Conservation (phyloP, 495 filamentous ascomycete genomes). For the Penicillium pulvis region DNA sequence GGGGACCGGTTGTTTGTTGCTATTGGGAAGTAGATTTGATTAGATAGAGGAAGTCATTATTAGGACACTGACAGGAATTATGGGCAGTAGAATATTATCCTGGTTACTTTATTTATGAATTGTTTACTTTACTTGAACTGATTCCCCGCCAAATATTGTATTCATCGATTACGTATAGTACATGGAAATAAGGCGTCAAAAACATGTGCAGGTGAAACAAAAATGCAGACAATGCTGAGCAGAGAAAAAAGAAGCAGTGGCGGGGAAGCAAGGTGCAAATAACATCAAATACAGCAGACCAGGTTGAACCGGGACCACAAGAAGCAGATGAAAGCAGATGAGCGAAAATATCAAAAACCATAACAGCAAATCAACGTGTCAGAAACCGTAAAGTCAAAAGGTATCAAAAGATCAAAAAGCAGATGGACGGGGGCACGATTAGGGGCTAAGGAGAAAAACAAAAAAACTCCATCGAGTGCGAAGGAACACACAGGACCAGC, state of each 20-base stretch:
- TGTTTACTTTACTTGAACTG: background rate
- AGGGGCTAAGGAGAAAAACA: slow-evolving; percentile 31
- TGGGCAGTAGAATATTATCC: too few relatives aligned
- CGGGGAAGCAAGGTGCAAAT: slow-evolving; percentile 22
- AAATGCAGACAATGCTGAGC: slow-evolving; percentile 26
- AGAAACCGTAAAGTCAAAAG: slow-evolving; percentile 24
- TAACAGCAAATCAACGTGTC: background rate
- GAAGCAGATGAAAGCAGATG: slow-evolving; percentile 15
- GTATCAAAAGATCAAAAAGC: slow-evolving; percentile 34
- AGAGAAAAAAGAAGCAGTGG: slow-evolving; percentile 18
- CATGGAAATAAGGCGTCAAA: slow-evolving; percentile 41
- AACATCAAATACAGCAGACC: slow-evolving; percentile 34
- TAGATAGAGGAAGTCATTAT: too few relatives aligned
- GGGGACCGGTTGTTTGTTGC: slow-evolving; percentile 93
- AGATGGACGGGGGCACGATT: slow-evolving; percentile 34
- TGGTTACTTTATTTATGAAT: background rate
- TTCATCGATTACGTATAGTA: slow-evolving; percentile 50
- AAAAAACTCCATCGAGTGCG: slow-evolving; percentile 48
- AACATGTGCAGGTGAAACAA: slow-evolving; percentile 34
- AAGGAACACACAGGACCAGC: slow-evolving; percentile 57
- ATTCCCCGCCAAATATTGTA: slow-evolving; percentile 42
- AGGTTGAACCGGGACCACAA: slow-evolving; percentile 27
- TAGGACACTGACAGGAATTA: too few relatives aligned
- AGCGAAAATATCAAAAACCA: slow-evolving; percentile 3
- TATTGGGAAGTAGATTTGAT: slow-evolving; percentile 70